Evolutionary conservation across 306 rosid genomes (phyloP).

Genomic region (Arachis hypogaea): DNA sequence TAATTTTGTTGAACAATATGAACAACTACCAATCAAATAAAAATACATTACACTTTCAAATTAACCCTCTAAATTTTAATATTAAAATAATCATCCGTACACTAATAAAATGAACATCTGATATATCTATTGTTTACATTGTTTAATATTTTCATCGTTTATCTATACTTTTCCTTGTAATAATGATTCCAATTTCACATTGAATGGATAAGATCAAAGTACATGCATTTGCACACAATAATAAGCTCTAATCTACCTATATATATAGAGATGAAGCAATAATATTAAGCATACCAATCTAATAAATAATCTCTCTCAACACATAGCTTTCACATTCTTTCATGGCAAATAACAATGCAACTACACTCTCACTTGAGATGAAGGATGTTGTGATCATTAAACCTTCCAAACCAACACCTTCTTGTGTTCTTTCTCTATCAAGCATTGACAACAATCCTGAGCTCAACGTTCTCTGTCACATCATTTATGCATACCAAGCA

Average conservation of each 20-base stretch:
- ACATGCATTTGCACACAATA: not conserved
- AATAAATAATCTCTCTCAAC: slow-evolving; percentile 11
- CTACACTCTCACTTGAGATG: slow-evolving; percentile 22
- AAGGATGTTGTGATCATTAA: slow-evolving; percentile 42
- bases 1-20: too few relatives aligned
- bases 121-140: too few relatives aligned
- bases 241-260: not conserved
- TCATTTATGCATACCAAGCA: slow-evolving; percentile 43
- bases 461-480: slow-evolving; percentile 40
- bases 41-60: too few relatives aligned
- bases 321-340: not conserved
- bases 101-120: too few relatives aligned
- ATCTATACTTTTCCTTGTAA: not conserved
- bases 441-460: slow-evolving; percentile 43
- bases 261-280: not conserved
- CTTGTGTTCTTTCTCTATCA: slow-evolving; percentile 43
- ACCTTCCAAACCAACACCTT: slow-evolving; percentile 50
- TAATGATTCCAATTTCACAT: slow-evolving; percentile 39
- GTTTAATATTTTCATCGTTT: too few relatives aligned
- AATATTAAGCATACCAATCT: slow-evolving; percentile 14
- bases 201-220: slow-evolving; percentile 31
- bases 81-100: too few relatives aligned
- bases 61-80: too few relatives aligned
- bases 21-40: too few relatives aligned
- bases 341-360: slow-evolving; percentile 38